Conservation (phyloP, 345 rosid species). For the Brassica carinata region DNA sequence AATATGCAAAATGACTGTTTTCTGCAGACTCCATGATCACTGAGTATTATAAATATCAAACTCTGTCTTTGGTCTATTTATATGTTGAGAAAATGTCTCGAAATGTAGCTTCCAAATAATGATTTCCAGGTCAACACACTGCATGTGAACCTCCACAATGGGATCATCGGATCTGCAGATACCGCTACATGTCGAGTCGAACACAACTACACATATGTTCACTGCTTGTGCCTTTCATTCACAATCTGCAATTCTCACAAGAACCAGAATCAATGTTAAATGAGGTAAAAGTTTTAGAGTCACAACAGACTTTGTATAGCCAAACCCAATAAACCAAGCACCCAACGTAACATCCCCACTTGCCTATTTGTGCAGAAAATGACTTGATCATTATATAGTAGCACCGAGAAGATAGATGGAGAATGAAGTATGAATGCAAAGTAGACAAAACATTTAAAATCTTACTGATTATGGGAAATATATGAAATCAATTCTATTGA, state of each 20-base stretch:
- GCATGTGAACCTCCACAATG: constrained; percentile 68
- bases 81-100: constrained; percentile 37
- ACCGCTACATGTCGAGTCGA: constrained; percentile 82
- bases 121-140: constrained; percentile 69
- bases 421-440: not conserved
- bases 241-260: constrained; percentile 50
- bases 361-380: constrained; percentile 83
- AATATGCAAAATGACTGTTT: too few relatives aligned
- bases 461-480: constrained; percentile 76
- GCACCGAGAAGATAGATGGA: not conserved
- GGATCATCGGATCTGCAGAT: constrained; percentile 72
- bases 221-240: constrained; percentile 86
- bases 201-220: constrained; percentile 72
- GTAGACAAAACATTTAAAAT: not conserved
- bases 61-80: not conserved
- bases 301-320: constrained; percentile 51
- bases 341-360: constrained; percentile 95
- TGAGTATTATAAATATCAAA: too few relatives aligned
- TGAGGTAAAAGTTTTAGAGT: not conserved
- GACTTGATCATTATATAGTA: constrained; percentile 46
- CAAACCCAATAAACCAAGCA: constrained; percentile 97
- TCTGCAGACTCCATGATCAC: too few relatives aligned
- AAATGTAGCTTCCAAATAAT: constrained; percentile 84
- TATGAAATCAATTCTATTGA: constrained; percentile 93
- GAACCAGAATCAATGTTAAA: not conserved